phyloP scores from a whole-genome alignment of 2,329 filamentous ascomycete species.

The Scopulariopsis brevicaulis region DNA sequence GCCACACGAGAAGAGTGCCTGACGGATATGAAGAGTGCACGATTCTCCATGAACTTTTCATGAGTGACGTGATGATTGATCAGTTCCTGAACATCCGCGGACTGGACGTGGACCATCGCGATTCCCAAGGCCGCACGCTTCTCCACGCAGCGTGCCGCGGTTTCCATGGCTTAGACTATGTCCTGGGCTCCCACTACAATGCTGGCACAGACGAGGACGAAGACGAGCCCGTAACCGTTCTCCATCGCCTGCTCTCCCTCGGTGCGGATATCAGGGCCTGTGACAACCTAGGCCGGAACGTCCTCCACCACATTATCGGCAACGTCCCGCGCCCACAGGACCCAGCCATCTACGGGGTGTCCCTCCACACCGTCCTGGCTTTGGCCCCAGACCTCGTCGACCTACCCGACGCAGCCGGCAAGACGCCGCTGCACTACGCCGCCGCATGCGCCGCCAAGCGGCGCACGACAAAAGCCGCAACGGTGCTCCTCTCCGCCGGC shows the following conservation, averaged over 20 bases:
- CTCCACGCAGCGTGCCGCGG: constrained; percentile 12
- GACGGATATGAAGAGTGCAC: constrained; percentile 8
- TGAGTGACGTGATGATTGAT: constrained; percentile 3
- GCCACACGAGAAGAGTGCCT: not conserved
- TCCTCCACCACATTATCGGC: constrained; percentile 12
- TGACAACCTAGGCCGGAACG: constrained; percentile 11
- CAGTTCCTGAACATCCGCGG: constrained; percentile 9
- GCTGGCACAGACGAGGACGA: not conserved
- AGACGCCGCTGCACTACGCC: constrained; percentile 15
- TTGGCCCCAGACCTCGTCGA: constrained; percentile 7
- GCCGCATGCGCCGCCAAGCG: not conserved
- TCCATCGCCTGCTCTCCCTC: constrained; percentile 9
- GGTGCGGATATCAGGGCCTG: constrained; percentile 13
- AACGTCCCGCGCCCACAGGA: too few species aligned
- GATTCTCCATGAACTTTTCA: constrained; percentile 12
- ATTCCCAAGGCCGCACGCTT: constrained; percentile 13
- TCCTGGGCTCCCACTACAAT: not conserved
- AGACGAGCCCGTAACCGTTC: constrained; percentile 9
- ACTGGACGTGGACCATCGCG: constrained; percentile 14
- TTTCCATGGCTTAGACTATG: constrained; percentile 3
- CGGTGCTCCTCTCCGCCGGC: constrained; percentile 10
- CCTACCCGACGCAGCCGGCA: constrained; percentile 10
- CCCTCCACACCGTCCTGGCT: constrained; percentile 4
- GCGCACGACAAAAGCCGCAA: not conserved
- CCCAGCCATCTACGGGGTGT: not conserved